These are phyloP conservation scores for Drechslera avenae DNA, from an alignment of 2,329 filamentous ascomycete genomes.

Conservation along the genomic window DNA sequence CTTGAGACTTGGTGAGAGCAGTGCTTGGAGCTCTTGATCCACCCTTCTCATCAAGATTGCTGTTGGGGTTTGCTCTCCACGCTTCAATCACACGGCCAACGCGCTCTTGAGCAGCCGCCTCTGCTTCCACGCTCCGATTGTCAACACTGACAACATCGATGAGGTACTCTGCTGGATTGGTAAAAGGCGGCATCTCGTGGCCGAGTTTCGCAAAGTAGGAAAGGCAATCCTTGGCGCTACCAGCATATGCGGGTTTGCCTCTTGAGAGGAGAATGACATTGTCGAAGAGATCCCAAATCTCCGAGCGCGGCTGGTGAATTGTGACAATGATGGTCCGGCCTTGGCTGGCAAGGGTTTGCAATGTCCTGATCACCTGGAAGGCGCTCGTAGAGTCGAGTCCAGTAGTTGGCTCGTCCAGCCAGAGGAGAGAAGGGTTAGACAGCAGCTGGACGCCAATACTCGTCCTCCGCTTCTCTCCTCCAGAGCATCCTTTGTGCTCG, in stretches of 20 bases:
- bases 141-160: slow-evolving; percentile 78
- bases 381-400: slow-evolving; percentile 78
- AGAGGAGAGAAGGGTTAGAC: slow-evolving; percentile 78
- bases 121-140: slow-evolving; percentile 69
- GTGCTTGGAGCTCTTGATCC: slow-evolving; percentile 1
- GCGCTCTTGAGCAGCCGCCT: slow-evolving; percentile 62
- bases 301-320: slow-evolving; percentile 77
- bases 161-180: slow-evolving; percentile 78
- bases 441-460: slow-evolving; percentile 79
- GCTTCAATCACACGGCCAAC: slow-evolving; percentile 65
- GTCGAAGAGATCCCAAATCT: slow-evolving; percentile 80
- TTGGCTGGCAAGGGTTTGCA: slow-evolving; percentile 70
- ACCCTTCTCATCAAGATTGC: slow-evolving; percentile 20
- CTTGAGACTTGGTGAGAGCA: neutral
- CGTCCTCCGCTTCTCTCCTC: slow-evolving; percentile 76
- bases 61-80: slow-evolving; percentile 56
- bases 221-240: slow-evolving; percentile 62
- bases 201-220: slow-evolving; percentile 68
- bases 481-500: slow-evolving; percentile 75
- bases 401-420: slow-evolving; percentile 80
- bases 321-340: slow-evolving; percentile 74
- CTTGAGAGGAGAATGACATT: slow-evolving; percentile 70
- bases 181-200: slow-evolving; percentile 69
- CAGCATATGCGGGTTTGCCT: slow-evolving; percentile 72
- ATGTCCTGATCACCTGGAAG: slow-evolving; percentile 71